phyloP scores from a whole-genome alignment of 148 eudicot genomes.

The Fagopyrum tataricum region DNA sequence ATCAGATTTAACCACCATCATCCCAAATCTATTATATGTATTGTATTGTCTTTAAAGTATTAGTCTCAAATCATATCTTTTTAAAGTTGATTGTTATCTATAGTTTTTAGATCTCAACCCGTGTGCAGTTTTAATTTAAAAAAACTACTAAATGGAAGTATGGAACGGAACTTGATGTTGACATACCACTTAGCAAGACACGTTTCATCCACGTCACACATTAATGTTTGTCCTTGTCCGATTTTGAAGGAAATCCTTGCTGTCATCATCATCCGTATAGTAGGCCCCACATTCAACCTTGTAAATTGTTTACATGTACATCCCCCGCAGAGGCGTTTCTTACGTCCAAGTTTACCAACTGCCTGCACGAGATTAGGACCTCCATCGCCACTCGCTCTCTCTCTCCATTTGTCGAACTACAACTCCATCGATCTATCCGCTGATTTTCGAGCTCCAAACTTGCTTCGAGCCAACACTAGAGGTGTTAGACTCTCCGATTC shows the following conservation, averaged over 20 bases:
- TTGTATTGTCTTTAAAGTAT: too few species aligned
- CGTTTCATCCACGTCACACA: constrained; percentile 6
- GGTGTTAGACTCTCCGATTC: not conserved
- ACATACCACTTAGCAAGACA: not conserved
- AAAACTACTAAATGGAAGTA: not conserved
- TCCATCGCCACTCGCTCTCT: constrained; percentile 1
- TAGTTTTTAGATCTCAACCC: too few species aligned
- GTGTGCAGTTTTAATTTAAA: too few species aligned
- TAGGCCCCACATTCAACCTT: not conserved
- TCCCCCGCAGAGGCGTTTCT: constrained; percentile 6
- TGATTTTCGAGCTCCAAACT: not conserved
- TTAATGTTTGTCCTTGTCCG: not conserved
- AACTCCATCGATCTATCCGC: not conserved
- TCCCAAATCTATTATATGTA: too few species aligned
- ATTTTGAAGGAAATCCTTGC: not conserved
- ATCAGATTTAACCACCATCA: too few species aligned
- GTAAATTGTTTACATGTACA: not conserved
- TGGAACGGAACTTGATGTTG: not conserved
- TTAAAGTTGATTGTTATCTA: too few species aligned
- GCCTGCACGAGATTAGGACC: not conserved
- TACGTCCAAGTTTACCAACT: not conserved
- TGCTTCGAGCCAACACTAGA: not conserved
- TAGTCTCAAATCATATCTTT: too few species aligned
- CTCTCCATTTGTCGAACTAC: not conserved
- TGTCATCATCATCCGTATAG: not conserved